Evolutionary conservation across 2,329 filamentous ascomycete genomes (phyloP).

Genomic region (Fusarium vanettenii): DNA sequence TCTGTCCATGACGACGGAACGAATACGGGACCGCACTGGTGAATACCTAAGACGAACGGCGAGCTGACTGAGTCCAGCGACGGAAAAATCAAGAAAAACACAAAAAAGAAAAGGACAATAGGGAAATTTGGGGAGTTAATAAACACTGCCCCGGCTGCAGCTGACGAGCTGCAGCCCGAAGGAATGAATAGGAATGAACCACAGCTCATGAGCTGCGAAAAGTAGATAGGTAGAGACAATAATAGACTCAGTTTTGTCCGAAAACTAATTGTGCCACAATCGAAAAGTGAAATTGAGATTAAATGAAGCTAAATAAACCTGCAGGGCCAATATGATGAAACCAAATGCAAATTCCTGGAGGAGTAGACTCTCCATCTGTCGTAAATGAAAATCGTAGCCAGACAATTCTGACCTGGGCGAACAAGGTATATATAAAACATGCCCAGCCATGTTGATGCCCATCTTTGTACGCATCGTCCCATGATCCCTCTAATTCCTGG

Average conservation of each 20-base stretch:
- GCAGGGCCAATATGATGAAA: neutral
- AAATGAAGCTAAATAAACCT: neutral
- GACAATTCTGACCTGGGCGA: neutral
- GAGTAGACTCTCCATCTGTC: neutral
- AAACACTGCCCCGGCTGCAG: neutral
- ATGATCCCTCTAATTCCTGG: slow-evolving; percentile 15
- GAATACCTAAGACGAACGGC: neutral
- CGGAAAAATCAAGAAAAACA: neutral
- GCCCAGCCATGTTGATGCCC: neutral
- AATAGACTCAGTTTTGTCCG: neutral
- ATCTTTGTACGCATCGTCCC: neutral
- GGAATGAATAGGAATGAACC: neutral
- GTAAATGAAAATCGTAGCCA: neutral
- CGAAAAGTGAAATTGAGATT: neutral
- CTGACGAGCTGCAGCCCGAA: neutral
- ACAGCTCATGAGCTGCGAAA: neutral
- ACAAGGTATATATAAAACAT: neutral
- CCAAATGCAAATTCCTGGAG: neutral
- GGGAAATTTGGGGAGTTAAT: neutral
- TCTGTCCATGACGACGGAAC: too few species aligned
- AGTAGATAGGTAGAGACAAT: neutral
- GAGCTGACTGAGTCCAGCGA: neutral
- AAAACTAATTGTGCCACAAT: neutral
- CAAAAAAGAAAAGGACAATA: neutral
- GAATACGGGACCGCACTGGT: neutral